These are phyloP conservation scores for Botrytis galanthina DNA, from an alignment of 2,329 filamentous ascomycete species.

Conservation along the genomic window DNA sequence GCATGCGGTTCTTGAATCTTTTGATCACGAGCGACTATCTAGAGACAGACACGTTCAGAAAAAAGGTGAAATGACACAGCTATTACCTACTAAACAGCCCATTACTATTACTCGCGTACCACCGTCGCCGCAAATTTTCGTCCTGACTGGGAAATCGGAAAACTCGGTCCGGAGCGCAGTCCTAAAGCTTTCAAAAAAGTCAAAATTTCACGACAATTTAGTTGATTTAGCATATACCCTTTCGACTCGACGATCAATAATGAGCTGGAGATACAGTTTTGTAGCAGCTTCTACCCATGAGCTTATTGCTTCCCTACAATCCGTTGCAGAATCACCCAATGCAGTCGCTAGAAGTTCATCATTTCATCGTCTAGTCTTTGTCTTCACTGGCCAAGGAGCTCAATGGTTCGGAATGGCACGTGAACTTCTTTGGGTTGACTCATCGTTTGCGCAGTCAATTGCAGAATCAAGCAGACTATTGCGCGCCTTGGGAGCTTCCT, in stretches of 20 bases:
- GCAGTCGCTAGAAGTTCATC: neutral
- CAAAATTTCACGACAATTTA: constrained; percentile 3
- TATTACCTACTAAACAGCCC: neutral
- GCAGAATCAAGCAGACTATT: neutral
- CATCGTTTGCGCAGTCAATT: constrained; percentile 6
- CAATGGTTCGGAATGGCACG: constrained; percentile 36
- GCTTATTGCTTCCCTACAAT: neutral
- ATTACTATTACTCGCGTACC: neutral
- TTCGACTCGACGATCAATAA: constrained; percentile 7
- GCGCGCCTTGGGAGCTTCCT: neutral
- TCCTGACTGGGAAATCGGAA: neutral
- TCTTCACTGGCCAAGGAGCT: constrained; percentile 36
- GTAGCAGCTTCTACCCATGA: neutral
- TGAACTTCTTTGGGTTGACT: constrained; percentile 21
- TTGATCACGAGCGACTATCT: neutral
- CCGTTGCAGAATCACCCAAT: neutral
- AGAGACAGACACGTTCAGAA: neutral
- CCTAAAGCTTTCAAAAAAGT: neutral
- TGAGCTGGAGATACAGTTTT: constrained; percentile 16
- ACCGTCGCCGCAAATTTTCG: neutral
- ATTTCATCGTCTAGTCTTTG: constrained; percentile 23
- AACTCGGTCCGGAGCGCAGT: neutral
- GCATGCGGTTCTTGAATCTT: constrained; percentile 26
- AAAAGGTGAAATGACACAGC: neutral
- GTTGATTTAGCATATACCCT: constrained; percentile 23